These are phyloP conservation scores for Hypoxylon trugodes DNA, from an alignment of 495 filamentous ascomycete species.

Conservation along the genomic window DNA sequence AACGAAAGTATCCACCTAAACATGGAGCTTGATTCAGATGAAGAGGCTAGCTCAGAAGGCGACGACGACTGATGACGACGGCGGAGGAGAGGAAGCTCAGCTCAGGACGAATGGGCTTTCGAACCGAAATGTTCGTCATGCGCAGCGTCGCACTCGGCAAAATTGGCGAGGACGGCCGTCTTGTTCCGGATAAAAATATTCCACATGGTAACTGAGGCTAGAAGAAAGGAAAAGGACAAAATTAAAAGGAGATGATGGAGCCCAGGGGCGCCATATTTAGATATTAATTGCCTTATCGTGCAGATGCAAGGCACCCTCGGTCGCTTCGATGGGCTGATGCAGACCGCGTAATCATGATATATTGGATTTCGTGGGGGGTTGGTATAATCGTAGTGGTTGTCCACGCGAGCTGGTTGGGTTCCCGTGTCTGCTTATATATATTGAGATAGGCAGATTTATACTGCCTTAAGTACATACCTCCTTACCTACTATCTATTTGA, in stretches of 20 bases:
- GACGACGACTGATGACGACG: conserved; percentile 37
- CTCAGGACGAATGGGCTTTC: conserved; percentile 32
- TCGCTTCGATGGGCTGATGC: background rate
- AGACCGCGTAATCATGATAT: conserved; percentile 23
- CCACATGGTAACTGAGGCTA: conserved; percentile 8
- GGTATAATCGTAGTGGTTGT: background rate
- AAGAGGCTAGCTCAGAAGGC: conserved; percentile 39
- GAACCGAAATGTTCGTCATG: conserved; percentile 16
- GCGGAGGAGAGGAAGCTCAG: conserved; percentile 46
- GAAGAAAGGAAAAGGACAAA: background rate
- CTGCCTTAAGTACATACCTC: no score
- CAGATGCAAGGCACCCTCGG: conserved; percentile 31
- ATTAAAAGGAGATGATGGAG: no score
- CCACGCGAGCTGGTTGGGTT: conserved; percentile 5
- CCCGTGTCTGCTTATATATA: background rate
- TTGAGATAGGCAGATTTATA: conserved; percentile 9
- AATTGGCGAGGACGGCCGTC: conserved; percentile 12
- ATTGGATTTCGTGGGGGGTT: conserved; percentile 15
- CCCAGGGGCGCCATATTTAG: background rate
- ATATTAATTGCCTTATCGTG: conserved; percentile 27
- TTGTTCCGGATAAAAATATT: conserved; percentile 33
- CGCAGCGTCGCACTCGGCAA: conserved; percentile 25
- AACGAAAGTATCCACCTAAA: conserved; percentile 53
- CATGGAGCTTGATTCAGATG: conserved; percentile 49
- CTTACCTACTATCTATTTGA: no score